Base-by-base conservation (phyloP, 2,329 filamentous ascomycete genomes). In the Aspergillus fijiensis region DNA sequence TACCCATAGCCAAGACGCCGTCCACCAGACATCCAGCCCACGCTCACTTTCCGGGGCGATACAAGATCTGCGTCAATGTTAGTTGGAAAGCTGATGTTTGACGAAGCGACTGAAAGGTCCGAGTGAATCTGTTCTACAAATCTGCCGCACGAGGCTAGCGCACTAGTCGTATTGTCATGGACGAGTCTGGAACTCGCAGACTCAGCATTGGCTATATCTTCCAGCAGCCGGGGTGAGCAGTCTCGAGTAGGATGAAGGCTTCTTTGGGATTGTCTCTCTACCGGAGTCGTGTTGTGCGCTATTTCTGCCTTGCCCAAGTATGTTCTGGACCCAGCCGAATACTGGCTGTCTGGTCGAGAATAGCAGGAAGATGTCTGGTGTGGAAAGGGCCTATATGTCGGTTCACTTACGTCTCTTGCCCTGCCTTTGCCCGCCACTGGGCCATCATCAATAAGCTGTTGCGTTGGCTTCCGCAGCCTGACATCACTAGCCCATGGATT, bases 11-110 rank as follows among this genome's bases (percentile, higher is more conserved):
- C 76, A 49, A 73, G 63, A 21, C 76, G 72, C 59, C 72, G 73
- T 3, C 76, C 76, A 23, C 70, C 75, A 10, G 76, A 75, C 70
- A 79, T 72, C 77, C 77, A 79, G 23, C 75, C 77, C 31, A 76
- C 63, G 52, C 77, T 79, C 49, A 76, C 67, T 63, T 69, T 75
- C 16, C 74, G 73, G 51, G 69, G 62, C 19, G 65, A 58, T 6
- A 45, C 57, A n/a, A 47, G 21, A n/a, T 55, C 58, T 27, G 57
- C 53, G 9, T 33, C 27, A 23, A 25, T 23, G 9, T 59, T 58
- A 12, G 53, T 53, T 7, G 56, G 49, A 23, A 35, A 39, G 6
- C 49, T 58, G 31, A 33, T 25, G n/a, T 10, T 42, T 29, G 39
- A 31, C n/a, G 59, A 57, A 35, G 49, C 42, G 19, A 60, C 35